These are phyloP conservation scores for Fusarium papillatum DNA, from an alignment of 2,329 filamentous ascomycete species.

Conservation along the genomic window DNA sequence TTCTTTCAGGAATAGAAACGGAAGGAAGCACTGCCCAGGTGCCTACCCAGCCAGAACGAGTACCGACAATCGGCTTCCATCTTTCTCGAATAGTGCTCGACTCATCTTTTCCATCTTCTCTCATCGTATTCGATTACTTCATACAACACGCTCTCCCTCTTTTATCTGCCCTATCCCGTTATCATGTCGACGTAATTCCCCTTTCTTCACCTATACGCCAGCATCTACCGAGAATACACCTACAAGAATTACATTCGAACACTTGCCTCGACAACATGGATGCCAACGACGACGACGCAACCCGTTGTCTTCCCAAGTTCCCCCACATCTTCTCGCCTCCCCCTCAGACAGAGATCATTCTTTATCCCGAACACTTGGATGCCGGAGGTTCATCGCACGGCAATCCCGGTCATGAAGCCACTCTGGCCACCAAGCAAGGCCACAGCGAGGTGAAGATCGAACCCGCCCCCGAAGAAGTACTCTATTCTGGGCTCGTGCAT, in stretches of 20 bases:
- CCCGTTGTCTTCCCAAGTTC: constrained; percentile 34
- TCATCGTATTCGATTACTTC: constrained; percentile 1
- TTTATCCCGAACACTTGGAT: constrained; percentile 16
- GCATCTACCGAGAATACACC: not conserved
- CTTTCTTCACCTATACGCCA: constrained; percentile 15
- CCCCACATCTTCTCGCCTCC: constrained; percentile 30
- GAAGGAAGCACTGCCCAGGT: not conserved
- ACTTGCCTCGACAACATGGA: constrained; percentile 28
- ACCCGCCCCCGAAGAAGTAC: not conserved
- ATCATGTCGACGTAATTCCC: not conserved
- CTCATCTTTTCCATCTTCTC: not conserved
- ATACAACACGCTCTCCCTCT: not conserved
- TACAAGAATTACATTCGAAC: not conserved
- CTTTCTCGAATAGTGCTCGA: not conserved
- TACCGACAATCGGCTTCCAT: not conserved
- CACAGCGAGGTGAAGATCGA: not conserved
- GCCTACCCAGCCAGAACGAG: not conserved
- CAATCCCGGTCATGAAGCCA: not conserved
- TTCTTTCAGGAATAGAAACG: not conserved
- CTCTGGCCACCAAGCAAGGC: not conserved
- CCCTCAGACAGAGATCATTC: constrained; percentile 17
- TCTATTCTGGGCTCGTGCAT: constrained; percentile 27
- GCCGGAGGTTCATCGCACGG: not conserved
- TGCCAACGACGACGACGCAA: constrained; percentile 25
- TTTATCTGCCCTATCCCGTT: constrained; percentile 4